Evolutionary conservation across 768 basidiomycete genomes (phyloP).

Genomic region (Pleurotus tuoliensis): DNA sequence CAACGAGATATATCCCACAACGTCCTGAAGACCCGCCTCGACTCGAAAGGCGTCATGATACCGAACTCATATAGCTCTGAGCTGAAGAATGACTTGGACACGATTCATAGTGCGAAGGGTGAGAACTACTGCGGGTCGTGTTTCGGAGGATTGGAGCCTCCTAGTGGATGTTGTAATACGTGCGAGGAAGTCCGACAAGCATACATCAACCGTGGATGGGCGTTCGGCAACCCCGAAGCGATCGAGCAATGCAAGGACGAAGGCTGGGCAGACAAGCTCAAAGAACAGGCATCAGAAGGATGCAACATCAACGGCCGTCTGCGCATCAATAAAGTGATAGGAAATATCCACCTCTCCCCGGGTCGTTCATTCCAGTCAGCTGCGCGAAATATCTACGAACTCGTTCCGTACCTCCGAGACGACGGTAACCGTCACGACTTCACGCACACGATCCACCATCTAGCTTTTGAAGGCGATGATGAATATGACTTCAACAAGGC

Average conservation of each 20-base stretch:
- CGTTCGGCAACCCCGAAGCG: slow-evolving; percentile 83
- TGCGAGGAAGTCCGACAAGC: slow-evolving; percentile 93
- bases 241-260: slow-evolving; percentile 96
- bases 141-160: slow-evolving; percentile 80
- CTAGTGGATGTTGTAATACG: slow-evolving; percentile 86
- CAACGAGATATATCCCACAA: slow-evolving; percentile 91
- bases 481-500: slow-evolving; percentile 73
- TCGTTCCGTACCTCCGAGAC: slow-evolving; percentile 92
- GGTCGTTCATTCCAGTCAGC: slow-evolving; percentile 93
- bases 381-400: slow-evolving; percentile 73
- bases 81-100: slow-evolving; percentile 85
- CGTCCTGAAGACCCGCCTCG: slow-evolving; percentile 78
- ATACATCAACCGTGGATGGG: slow-evolving; percentile 93
- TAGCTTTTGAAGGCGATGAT: slow-evolving; percentile 81
- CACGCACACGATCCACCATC: slow-evolving; percentile 78
- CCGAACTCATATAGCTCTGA: slow-evolving; percentile 53
- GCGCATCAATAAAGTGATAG: slow-evolving; percentile 95
- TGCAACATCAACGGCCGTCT: slow-evolving; percentile 91
- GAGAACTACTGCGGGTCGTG: slow-evolving; percentile 89
- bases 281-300: slow-evolving; percentile 89
- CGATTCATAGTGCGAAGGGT: slow-evolving; percentile 56
- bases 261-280: slow-evolving; percentile 92
- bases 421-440: slow-evolving; percentile 91
- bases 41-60: slow-evolving; percentile 54
- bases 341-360: slow-evolving; percentile 92